These are phyloP conservation scores for Aspergillus bertholletiae DNA, from an alignment of 495 filamentous ascomycete species.

Conservation along the genomic window DNA sequence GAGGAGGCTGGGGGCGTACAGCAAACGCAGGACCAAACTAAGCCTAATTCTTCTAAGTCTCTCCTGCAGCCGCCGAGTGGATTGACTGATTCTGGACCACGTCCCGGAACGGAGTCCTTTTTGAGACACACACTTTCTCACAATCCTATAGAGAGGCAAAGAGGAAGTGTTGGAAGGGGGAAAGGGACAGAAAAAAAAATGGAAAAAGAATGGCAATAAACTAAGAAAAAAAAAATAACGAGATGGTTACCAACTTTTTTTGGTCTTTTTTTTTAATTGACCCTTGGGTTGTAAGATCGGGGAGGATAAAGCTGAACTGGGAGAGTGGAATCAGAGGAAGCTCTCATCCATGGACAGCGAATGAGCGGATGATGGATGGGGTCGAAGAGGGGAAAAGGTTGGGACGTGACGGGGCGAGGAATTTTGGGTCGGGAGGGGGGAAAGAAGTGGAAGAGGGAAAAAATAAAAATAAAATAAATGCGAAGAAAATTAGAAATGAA, in stretches of 20 bases:
- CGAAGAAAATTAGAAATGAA: neutral
- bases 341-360: slow-evolving; percentile 11
- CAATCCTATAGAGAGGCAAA: slow-evolving; percentile 6
- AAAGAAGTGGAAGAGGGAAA: neutral
- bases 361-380: slow-evolving; percentile 9
- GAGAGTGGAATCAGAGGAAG: slow-evolving; percentile 9
- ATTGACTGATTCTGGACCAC: slow-evolving; percentile 12
- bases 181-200: slow-evolving; percentile 6
- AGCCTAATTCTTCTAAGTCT: slow-evolving; percentile 13
- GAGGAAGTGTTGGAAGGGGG: neutral
- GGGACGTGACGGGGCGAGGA: neutral
- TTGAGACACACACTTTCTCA: neutral
- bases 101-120: neutral
- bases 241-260: slow-evolving; percentile 8
- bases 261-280: slow-evolving; percentile 6
- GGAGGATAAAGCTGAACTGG: neutral
- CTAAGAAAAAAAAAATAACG: slow-evolving; percentile 6
- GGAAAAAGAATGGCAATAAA: neutral
- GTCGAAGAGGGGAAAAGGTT: slow-evolving; percentile 13
- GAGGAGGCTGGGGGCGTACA: slow-evolving; percentile 22
- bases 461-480: neutral
- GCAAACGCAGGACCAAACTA: slow-evolving; percentile 26
- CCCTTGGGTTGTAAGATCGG: neutral
- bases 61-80: slow-evolving; percentile 17
- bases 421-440: slow-evolving; percentile 5